These are phyloP conservation scores for Liquidambar formosana DNA, from an alignment of 164 flowering plant species.

Conservation along the genomic window DNA sequence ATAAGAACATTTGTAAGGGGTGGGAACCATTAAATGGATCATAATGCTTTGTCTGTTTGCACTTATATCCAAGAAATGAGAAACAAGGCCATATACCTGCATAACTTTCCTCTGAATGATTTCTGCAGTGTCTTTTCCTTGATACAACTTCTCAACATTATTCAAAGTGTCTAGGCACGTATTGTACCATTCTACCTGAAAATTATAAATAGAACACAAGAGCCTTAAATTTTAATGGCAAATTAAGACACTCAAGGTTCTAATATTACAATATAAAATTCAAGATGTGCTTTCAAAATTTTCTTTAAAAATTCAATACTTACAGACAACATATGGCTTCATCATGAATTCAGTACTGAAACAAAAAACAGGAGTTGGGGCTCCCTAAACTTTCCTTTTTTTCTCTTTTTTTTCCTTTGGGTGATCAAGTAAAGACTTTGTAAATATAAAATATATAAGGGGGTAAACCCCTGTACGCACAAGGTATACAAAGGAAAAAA, in stretches of 20 bases:
- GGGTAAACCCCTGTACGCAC: too few relatives aligned
- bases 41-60: neutral
- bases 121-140: constrained; percentile 64
- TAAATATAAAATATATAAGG: too few relatives aligned
- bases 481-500: too few relatives aligned
- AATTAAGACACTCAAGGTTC: too few relatives aligned
- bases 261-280: neutral
- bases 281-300: neutral
- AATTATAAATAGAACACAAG: neutral
- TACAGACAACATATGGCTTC: too few relatives aligned
- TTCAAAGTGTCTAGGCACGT: constrained; percentile 57
- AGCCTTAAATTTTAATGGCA: neutral
- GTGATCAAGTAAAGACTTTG: too few relatives aligned
- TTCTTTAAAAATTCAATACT: neutral
- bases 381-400: too few relatives aligned
- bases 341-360: too few relatives aligned
- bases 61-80: neutral
- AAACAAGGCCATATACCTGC: constrained; percentile 45
- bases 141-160: constrained; percentile 53
- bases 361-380: too few relatives aligned
- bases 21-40: too few relatives aligned
- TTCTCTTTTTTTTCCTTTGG: too few relatives aligned
- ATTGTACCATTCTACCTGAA: constrained; percentile 86
- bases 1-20: neutral
- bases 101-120: constrained; percentile 62